Conservation (phyloP, 805 yeast species). For the Kodamaea laetipori region DNA sequence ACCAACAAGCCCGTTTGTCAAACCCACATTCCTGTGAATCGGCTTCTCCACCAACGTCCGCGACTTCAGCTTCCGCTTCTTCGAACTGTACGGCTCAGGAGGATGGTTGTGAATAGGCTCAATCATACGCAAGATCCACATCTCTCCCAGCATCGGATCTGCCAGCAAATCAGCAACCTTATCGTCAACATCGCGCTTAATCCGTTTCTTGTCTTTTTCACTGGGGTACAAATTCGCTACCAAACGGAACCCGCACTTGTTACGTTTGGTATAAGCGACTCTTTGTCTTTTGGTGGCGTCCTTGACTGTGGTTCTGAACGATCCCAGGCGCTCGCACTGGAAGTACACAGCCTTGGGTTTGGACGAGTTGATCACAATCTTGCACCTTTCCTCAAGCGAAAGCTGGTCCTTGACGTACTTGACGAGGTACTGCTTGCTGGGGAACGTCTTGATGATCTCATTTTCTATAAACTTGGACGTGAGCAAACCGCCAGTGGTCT, state of each 20-base stretch:
- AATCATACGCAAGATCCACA: conserved; percentile 51
- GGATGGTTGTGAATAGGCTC: conserved; percentile 49
- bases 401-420: conserved; percentile 41
- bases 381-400: conserved; percentile 39
- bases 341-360: conserved; percentile 51
- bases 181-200: conserved; percentile 30
- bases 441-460: conserved; percentile 19
- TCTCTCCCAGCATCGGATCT: conserved; percentile 30
- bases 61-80: conserved; percentile 41
- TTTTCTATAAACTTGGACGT: conserved; percentile 19
- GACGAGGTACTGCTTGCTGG: conserved; percentile 21
- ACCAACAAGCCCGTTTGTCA: conserved; percentile 6
- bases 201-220: conserved; percentile 44
- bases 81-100: conserved; percentile 39
- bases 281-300: conserved; percentile 47
- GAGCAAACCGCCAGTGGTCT: conserved; percentile 16
- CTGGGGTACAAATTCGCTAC: conserved; percentile 48
- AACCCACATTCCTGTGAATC: conserved; percentile 25
- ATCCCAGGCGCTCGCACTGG: conserved; percentile 49
- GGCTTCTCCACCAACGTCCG: conserved; percentile 49
- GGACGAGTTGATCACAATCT: conserved; percentile 48
- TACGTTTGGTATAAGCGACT: conserved; percentile 49
- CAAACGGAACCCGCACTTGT: conserved; percentile 48
- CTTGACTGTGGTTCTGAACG: conserved; percentile 49
- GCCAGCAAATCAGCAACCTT: conserved; percentile 24